These are phyloP conservation scores for Chlorella variabilis DNA, from an alignment of 163 green algal species.

Conservation along the genomic window DNA sequence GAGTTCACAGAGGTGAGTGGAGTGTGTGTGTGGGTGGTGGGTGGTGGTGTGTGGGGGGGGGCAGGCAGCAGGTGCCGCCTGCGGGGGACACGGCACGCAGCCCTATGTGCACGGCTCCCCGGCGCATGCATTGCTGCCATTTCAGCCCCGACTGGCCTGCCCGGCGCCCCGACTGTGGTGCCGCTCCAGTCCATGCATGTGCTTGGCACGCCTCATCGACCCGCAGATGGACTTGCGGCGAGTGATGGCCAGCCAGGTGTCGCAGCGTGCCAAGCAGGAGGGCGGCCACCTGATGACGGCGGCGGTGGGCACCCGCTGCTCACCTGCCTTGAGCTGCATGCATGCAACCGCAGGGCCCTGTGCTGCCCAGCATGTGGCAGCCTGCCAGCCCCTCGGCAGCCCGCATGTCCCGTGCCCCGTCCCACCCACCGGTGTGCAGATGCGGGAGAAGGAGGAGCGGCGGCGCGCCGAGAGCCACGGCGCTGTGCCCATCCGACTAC, in stretches of 20 bases:
- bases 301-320: constrained; percentile 11
- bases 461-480: constrained; percentile 36
- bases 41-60: not conserved
- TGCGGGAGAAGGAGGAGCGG: constrained; percentile 46
- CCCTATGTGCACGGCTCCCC: too few relatives aligned
- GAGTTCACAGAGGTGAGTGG: constrained; percentile 50
- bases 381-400: too few relatives aligned
- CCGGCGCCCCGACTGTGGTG: too few relatives aligned
- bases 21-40: too few relatives aligned
- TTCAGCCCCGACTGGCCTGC: too few relatives aligned
- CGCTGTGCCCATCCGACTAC: constrained; percentile 41
- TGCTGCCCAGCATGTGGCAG: too few relatives aligned
- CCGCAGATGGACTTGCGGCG: constrained; percentile 27
- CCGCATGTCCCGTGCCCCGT: too few relatives aligned
- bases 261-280: constrained; percentile 1
- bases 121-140: too few relatives aligned
- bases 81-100: too few relatives aligned
- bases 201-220: not conserved
- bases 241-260: constrained; percentile 22
- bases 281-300: constrained; percentile 36
- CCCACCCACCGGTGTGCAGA: constrained; percentile 16
- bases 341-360: not conserved
- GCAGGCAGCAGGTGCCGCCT: too few relatives aligned
- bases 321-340: too few relatives aligned
- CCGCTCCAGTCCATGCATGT: too few relatives aligned